Evolutionary conservation across 306 rosid species (phyloP).

Genomic region (Notholithocarpus densiflorus): DNA sequence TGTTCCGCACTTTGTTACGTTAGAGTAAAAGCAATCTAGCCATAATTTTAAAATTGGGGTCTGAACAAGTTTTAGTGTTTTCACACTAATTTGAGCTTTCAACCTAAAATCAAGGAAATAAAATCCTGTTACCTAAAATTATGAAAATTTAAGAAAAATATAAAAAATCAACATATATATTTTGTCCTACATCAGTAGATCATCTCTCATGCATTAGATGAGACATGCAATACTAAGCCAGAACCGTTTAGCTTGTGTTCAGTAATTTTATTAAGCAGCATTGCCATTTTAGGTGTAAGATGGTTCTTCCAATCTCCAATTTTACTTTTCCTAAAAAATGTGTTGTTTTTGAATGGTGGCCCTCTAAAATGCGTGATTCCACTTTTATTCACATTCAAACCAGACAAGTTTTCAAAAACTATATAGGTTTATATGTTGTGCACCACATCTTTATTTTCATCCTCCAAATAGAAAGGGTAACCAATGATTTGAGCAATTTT

Average conservation of each 20-base stretch:
- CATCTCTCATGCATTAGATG: too few species aligned
- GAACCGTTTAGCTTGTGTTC: neutral
- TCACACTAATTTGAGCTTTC: too few species aligned
- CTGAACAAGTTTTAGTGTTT: too few species aligned
- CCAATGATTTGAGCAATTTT: conserved; percentile 16
- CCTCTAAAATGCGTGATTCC: neutral
- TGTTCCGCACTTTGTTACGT: too few species aligned
- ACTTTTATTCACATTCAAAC: conserved; percentile 18
- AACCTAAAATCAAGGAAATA: too few species aligned
- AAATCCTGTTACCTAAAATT: too few species aligned
- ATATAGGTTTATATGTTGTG: conserved; percentile 1
- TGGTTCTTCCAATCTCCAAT: conserved; percentile 19
- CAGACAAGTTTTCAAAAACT: conserved; percentile 15
- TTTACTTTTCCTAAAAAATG: conserved; percentile 13
- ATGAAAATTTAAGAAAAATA: too few species aligned
- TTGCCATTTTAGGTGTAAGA: neutral
- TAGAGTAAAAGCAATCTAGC: too few species aligned
- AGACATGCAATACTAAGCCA: too few species aligned
- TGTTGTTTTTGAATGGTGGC: neutral
- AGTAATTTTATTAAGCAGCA: neutral
- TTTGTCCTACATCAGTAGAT: too few species aligned
- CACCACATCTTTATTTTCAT: conserved; percentile 6
- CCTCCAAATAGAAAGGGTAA: conserved; percentile 3
- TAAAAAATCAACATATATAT: too few species aligned
- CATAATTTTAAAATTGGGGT: too few species aligned